Evolutionary conservation across 441 rosid species (phyloP).

Genomic region (Oxalis stricta): DNA sequence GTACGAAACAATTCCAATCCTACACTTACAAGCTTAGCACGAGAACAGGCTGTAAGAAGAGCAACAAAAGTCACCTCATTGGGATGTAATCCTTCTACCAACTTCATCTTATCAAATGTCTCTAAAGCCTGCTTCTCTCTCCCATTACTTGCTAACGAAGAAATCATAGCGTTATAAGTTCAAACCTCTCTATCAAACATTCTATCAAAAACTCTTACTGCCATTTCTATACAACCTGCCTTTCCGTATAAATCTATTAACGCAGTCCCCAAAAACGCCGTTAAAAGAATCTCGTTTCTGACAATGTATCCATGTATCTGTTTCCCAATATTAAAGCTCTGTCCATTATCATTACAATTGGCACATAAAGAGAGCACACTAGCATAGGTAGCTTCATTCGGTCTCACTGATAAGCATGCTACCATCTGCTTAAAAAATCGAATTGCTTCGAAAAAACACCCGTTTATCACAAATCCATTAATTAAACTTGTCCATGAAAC

Average conservation of each 20-base stretch:
- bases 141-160: slow-evolving; percentile 39
- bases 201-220: slow-evolving; percentile 20
- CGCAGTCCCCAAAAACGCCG: slow-evolving; percentile 31
- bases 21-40: slow-evolving; percentile 26
- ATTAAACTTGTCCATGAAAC: slow-evolving; percentile 63
- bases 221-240: slow-evolving; percentile 22
- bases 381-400: slow-evolving; percentile 52
- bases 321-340: slow-evolving; percentile 31
- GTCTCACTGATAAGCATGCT: slow-evolving; percentile 16
- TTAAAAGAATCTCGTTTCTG: slow-evolving; percentile 15
- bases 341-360: slow-evolving; percentile 27
- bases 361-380: slow-evolving; percentile 46
- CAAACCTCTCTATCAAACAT: slow-evolving; percentile 26
- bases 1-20: slow-evolving; percentile 35
- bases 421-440: slow-evolving; percentile 34
- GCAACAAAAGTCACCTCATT: slow-evolving; percentile 49
- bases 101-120: slow-evolving; percentile 47
- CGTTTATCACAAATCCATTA: slow-evolving; percentile 36
- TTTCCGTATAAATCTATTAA: slow-evolving; percentile 57
- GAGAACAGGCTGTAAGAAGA: slow-evolving; percentile 57
- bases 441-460: slow-evolving; percentile 26
- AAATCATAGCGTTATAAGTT: slow-evolving; percentile 54
- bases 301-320: slow-evolving; percentile 45
- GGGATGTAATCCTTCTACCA: slow-evolving; percentile 16
- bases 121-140: slow-evolving; percentile 30